phyloP scores from a whole-genome alignment of 2,329 filamentous ascomycete species.

The Ophiognomonia clavigignenti-juglandacearum region DNA sequence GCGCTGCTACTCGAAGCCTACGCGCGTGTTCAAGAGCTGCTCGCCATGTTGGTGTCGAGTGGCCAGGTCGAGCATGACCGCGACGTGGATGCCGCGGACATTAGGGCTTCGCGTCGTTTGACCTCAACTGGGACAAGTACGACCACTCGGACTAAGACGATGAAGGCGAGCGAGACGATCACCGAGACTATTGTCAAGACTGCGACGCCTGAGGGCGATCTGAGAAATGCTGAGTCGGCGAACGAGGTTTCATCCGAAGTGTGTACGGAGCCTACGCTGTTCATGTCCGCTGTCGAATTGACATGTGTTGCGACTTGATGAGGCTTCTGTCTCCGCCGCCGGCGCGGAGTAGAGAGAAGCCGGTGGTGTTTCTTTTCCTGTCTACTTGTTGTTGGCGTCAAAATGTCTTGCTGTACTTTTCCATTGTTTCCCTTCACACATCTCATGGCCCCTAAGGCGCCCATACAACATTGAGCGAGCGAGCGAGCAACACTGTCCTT shows the following conservation, averaged over 20 bases:
- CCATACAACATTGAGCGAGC: background rate
- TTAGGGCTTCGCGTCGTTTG: background rate
- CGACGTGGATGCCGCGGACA: background rate
- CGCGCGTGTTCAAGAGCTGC: background rate
- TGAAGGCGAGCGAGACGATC: slow-evolving; percentile 19
- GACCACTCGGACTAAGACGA: background rate
- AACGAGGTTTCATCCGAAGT: too few relatives aligned
- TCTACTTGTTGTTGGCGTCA: too few relatives aligned
- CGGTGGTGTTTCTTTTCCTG: too few relatives aligned
- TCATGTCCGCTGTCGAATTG: too few relatives aligned
- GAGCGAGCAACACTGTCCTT: slow-evolving; percentile 8
- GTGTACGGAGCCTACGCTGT: too few relatives aligned
- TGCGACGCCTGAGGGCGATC: background rate
- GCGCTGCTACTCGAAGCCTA: background rate
- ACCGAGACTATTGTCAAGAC: slow-evolving; percentile 22
- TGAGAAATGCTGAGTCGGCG: too few relatives aligned
- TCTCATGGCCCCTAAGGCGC: background rate
- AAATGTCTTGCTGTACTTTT: too few relatives aligned
- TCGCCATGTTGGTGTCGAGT: background rate
- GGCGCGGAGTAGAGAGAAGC: too few relatives aligned
- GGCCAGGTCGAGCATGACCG: background rate
- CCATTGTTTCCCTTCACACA: too few relatives aligned
- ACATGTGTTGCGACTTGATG: too few relatives aligned
- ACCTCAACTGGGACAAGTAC: background rate
- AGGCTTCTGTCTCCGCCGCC: too few relatives aligned